Evolutionary conservation across 495 filamentous ascomycete genomes (phyloP).

Genomic region (Amphirosellinia nigrospora): DNA sequence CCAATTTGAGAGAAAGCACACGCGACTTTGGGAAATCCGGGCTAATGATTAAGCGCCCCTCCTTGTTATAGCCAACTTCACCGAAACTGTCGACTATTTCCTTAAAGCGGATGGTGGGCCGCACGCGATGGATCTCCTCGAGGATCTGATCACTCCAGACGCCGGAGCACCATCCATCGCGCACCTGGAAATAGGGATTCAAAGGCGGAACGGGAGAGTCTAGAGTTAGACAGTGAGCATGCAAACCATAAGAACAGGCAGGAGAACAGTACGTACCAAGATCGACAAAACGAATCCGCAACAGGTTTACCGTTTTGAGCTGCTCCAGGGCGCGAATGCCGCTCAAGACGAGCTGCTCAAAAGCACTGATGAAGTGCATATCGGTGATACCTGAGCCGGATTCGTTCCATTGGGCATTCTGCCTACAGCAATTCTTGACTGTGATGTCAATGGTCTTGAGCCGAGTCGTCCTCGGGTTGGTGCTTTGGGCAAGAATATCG

Average conservation of each 20-base stretch:
- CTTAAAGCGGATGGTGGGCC: constrained; percentile 61
- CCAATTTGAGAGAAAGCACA: constrained; percentile 53
- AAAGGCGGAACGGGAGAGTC: constrained; percentile 62
- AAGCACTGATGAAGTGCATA: constrained; percentile 68
- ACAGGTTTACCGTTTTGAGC: constrained; percentile 59
- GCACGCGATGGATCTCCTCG: constrained; percentile 55
- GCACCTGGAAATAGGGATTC: constrained; percentile 70
- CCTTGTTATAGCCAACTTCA: constrained; percentile 56
- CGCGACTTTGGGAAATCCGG: constrained; percentile 54
- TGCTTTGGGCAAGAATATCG: constrained; percentile 49
- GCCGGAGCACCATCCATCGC: constrained; percentile 63
- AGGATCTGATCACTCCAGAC: constrained; percentile 73
- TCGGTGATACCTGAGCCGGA: constrained; percentile 69
- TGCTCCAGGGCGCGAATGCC: constrained; percentile 62
- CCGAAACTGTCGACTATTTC: constrained; percentile 64
- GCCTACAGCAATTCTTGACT: constrained; percentile 72
- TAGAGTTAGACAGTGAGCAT: constrained; percentile 34
- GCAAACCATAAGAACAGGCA: constrained; percentile 16
- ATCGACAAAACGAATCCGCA: constrained; percentile 75
- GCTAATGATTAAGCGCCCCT: constrained; percentile 55
- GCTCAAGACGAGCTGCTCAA: constrained; percentile 66
- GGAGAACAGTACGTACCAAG: constrained; percentile 55
- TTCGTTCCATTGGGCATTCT: constrained; percentile 59
- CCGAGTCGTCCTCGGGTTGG: constrained; percentile 49
- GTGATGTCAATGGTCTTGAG: constrained; percentile 70